phyloP scores from a whole-genome alignment of 495 filamentous ascomycete genomes.

The Tuber umbilicatum region DNA sequence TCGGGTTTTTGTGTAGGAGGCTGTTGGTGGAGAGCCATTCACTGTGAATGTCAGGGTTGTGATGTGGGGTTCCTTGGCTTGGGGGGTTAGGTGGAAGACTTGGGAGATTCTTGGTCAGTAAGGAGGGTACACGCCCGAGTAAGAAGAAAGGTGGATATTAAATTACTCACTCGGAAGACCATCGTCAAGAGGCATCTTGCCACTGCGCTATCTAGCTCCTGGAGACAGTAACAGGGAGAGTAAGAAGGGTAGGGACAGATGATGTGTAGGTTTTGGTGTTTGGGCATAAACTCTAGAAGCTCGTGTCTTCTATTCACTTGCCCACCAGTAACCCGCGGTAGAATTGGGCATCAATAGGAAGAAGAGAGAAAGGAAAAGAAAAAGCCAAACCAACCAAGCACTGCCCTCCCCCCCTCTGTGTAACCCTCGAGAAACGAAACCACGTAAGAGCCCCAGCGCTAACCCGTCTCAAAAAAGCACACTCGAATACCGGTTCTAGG shows the following conservation, averaged over 20 bases:
- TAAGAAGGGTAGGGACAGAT: neutral
- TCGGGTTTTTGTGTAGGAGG: constrained; percentile 70
- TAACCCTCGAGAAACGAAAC: neutral
- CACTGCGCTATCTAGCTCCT: neutral
- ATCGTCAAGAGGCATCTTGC: constrained; percentile 61
- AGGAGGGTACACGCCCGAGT: neutral
- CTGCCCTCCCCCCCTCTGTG: neutral
- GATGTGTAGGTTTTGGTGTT: neutral
- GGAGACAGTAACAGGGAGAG: neutral
- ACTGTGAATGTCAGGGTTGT: constrained; percentile 68
- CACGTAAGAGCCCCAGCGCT: neutral
- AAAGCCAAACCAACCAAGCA: neutral
- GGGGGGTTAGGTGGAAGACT: constrained; percentile 58
- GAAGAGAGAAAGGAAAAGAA: neutral
- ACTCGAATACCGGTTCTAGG: too few relatives aligned
- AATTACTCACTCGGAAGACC: constrained; percentile 73
- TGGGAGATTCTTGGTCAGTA: constrained; percentile 41
- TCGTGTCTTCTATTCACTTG: neutral
- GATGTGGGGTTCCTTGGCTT: constrained; percentile 45
- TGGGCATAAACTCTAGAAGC: neutral
- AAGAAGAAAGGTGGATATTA: constrained; percentile 2
- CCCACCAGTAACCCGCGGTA: neutral
- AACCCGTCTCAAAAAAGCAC: neutral
- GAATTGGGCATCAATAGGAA: neutral
- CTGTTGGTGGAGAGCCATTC: constrained; percentile 68